Percentiles rank a stretch among this genome's conserved stretches.
Evolutionary conservation across 2,329 filamentous ascomycete genomes (phyloP).

Genomic region (Calycina marina): DNA sequence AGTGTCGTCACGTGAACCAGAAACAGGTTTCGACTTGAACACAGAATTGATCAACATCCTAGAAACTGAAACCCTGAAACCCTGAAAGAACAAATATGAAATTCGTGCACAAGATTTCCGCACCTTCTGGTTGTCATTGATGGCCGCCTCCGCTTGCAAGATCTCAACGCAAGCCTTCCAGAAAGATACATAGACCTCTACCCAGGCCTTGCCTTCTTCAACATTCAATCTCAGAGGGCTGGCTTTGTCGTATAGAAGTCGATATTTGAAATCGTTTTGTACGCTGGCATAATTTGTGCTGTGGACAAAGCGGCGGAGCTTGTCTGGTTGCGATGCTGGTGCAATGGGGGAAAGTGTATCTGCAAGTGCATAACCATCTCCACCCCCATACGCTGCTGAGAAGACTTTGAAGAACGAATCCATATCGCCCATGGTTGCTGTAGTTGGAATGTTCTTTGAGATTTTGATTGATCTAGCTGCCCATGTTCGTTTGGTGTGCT

Average conservation of each 20-base stretch:
- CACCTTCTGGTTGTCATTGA: conserved; percentile 18
- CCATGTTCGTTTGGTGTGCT: too few relatives aligned
- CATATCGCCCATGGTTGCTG: too few relatives aligned
- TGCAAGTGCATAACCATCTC: conserved; percentile 60
- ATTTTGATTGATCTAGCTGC: too few relatives aligned
- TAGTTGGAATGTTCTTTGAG: too few relatives aligned
- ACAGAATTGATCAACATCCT: too few relatives aligned
- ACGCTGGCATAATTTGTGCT: conserved; percentile 48
- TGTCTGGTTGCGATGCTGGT: conserved; percentile 44
- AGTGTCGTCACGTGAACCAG: too few relatives aligned
- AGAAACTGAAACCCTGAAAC: too few relatives aligned
- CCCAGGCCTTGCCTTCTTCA: conserved; percentile 66
- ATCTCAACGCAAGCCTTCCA: conserved; percentile 73
- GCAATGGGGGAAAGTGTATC: conserved; percentile 60
- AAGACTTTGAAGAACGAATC: conserved; percentile 63
- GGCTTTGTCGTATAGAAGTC: conserved; percentile 48
- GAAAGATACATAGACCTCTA: conserved; percentile 68
- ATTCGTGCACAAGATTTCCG: too few relatives aligned
- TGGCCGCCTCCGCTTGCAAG: conserved; percentile 45
- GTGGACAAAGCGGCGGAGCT: conserved; percentile 55
- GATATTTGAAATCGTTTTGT: conserved; percentile 55
- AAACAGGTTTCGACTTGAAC: too few relatives aligned
- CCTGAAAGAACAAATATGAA: too few relatives aligned
- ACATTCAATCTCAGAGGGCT: conserved; percentile 12
- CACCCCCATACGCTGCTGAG: conserved; percentile 45